phyloP scores from a whole-genome alignment of 2,329 filamentous ascomycete species.

The Neophaeococcomyces aloes region DNA sequence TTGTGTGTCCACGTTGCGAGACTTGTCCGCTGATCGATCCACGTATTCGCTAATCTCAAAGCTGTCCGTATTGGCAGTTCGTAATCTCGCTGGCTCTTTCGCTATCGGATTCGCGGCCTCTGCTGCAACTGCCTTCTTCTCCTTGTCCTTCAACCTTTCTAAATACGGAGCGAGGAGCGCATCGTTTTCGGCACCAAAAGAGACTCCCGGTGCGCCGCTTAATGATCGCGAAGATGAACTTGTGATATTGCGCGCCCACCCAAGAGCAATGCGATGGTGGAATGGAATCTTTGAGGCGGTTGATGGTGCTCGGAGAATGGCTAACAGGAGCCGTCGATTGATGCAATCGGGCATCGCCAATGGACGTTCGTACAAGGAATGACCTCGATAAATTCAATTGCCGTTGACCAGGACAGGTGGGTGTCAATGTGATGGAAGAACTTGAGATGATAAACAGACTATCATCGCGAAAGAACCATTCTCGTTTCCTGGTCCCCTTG shows the following conservation, averaged over 20 bases:
- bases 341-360: not conserved
- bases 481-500: not conserved
- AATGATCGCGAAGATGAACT: not conserved
- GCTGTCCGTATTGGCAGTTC: not conserved
- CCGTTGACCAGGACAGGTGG: too few relatives aligned
- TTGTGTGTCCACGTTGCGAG: too few relatives aligned
- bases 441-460: too few relatives aligned
- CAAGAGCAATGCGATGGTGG: not conserved
- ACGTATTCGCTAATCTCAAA: slow-evolving; percentile 6
- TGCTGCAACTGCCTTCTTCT: not conserved
- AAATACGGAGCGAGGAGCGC: slow-evolving; percentile 2
- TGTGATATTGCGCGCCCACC: slow-evolving; percentile 3
- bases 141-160: not conserved
- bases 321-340: not conserved
- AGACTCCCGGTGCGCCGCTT: not conserved
- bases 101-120: too few relatives aligned
- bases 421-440: too few relatives aligned
- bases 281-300: not conserved
- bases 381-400: too few relatives aligned
- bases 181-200: slow-evolving; percentile 3
- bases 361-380: too few relatives aligned
- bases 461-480: not conserved
- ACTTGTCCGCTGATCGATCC: not conserved
- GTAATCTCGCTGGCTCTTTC: not conserved
- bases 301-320: not conserved